Evolutionary conservation across 306 rosid species (phyloP).

Genomic region (Senna siamea): DNA sequence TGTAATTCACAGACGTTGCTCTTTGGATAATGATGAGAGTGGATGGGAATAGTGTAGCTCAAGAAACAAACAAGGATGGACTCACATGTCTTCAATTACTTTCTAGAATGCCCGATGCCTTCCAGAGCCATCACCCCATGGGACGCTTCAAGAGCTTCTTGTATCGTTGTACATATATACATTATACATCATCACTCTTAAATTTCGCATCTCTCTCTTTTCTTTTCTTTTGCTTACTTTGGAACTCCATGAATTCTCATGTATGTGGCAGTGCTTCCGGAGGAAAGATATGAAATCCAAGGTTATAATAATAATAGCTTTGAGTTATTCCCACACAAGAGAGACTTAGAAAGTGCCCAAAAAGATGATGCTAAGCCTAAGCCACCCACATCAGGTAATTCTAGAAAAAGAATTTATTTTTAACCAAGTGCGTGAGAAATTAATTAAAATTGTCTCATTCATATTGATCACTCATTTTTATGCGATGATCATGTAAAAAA

Average conservation of each 20-base stretch:
- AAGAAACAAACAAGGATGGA: too few relatives aligned
- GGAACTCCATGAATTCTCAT: not conserved
- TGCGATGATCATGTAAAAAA: too few relatives aligned
- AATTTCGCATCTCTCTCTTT: not conserved
- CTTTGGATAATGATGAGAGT: too few relatives aligned
- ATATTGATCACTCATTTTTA: too few relatives aligned
- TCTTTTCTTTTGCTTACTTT: not conserved
- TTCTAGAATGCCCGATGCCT: too few relatives aligned
- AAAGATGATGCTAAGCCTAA: slow-evolving; percentile 9
- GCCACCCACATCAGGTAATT: not conserved
- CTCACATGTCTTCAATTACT: too few relatives aligned
- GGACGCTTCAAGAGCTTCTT: not conserved
- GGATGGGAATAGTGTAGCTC: too few relatives aligned
- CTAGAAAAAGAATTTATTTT: too few relatives aligned
- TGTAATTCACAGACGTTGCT: slow-evolving; percentile 19
- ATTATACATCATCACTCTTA: not conserved
- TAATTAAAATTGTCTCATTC: too few relatives aligned
- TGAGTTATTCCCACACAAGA: not conserved
- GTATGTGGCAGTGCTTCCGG: slow-evolving; percentile 17
- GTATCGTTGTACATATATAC: not conserved
- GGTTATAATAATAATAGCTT: not conserved
- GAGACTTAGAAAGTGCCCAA: slow-evolving; percentile 23
- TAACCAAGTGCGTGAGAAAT: too few relatives aligned
- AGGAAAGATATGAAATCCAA: not conserved
- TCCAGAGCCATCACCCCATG: not conserved